Evolutionary conservation across 768 basidiomycete species (phyloP), one percentile per base, ranked within the genome.

Genomic region (Pleurotus djamor): DNA sequence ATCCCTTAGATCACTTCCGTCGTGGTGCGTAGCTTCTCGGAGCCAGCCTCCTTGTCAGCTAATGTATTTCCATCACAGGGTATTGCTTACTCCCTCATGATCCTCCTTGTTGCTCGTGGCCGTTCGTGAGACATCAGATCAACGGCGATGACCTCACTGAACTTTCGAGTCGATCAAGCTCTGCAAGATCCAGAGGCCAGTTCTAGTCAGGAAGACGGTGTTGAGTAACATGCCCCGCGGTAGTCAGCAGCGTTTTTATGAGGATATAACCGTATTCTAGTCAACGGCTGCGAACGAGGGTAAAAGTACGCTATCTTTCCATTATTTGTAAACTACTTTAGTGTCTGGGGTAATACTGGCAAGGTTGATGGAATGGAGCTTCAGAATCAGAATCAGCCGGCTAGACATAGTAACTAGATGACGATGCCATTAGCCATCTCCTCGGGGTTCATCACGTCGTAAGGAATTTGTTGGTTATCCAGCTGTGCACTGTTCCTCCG

Each of bases 391-490:
- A n/a, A n/a, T 28, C 21, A 28, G 21, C 21, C 21, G 21, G 21
- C 21, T 28, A 28, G 21, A 28, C 21, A n/a, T n/a, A n/a, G n/a
- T n/a, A n/a, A n/a, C n/a, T n/a, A 70, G 50, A 70, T 71, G 32
- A 71, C 57, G 47, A 72, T 71, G 3, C 69, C 67, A 38, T 63
- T 64, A 9, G 70, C 69, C 21, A 66, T 68, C 28, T 49, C 47
- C 13, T 57, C 57, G 5, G 71, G 71, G 59, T 71, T 64, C 60
- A 72, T 43, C 16, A 72, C 71, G 37, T 56, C 45, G 44, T 72
- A 72, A 13, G 66, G 65, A 17, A 67, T 70, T 51, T 60, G 56
- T 55, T 72, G 67, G 50, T 72, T 69, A 60, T 71, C 71, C 17
- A 72, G 58, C 57, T 68, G 60, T 17, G 55, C 38, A 21, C 66